phyloP scores from a whole-genome alignment of 2,329 filamentous ascomycete species.

The Pyricularia grisea region DNA sequence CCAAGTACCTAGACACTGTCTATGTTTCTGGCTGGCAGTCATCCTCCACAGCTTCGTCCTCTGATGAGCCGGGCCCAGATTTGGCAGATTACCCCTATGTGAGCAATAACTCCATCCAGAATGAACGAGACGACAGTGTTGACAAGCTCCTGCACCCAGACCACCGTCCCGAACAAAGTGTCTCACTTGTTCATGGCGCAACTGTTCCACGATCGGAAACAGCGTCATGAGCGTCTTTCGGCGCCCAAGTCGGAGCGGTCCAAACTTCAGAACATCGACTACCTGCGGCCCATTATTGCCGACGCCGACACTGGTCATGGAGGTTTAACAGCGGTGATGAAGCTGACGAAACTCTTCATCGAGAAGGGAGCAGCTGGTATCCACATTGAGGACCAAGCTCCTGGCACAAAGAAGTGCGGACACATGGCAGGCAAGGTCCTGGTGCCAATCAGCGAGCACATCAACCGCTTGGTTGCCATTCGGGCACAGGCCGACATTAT shows the following conservation, averaged over 20 bases:
- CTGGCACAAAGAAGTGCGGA: slow-evolving; percentile 98
- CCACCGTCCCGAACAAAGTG: slow-evolving; percentile 97
- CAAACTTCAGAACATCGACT: slow-evolving; percentile 76
- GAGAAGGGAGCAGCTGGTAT: slow-evolving; percentile 96
- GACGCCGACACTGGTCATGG: slow-evolving; percentile 97
- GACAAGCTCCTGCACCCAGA: slow-evolving; percentile 24
- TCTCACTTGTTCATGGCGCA: slow-evolving; percentile 96
- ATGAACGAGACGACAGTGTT: neutral
- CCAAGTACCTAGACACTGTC: slow-evolving; percentile 95
- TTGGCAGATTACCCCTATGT: slow-evolving; percentile 89
- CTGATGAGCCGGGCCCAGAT: slow-evolving; percentile 94
- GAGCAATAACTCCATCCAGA: slow-evolving; percentile 34
- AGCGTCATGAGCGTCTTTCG: slow-evolving; percentile 85
- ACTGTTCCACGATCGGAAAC: slow-evolving; percentile 98
- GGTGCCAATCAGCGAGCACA: slow-evolving; percentile 94
- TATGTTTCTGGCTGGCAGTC: slow-evolving; percentile 99
- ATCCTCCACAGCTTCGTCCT: slow-evolving; percentile 88
- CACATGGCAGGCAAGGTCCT: slow-evolving; percentile 99
- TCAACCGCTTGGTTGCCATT: slow-evolving; percentile 94
- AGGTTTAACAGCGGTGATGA: slow-evolving; percentile 97
- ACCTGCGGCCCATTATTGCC: slow-evolving; percentile 89
- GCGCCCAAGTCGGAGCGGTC: slow-evolving; percentile 63
- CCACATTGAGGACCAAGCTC: slow-evolving; percentile 97
- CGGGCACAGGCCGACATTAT: slow-evolving; percentile 97
- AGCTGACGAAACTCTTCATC: slow-evolving; percentile 94